Evolutionary conservation across 805 yeast genomes (phyloP), one percentile per base, ranked within the genome.

Genomic region (Saccharomyces mikatae): DNA sequence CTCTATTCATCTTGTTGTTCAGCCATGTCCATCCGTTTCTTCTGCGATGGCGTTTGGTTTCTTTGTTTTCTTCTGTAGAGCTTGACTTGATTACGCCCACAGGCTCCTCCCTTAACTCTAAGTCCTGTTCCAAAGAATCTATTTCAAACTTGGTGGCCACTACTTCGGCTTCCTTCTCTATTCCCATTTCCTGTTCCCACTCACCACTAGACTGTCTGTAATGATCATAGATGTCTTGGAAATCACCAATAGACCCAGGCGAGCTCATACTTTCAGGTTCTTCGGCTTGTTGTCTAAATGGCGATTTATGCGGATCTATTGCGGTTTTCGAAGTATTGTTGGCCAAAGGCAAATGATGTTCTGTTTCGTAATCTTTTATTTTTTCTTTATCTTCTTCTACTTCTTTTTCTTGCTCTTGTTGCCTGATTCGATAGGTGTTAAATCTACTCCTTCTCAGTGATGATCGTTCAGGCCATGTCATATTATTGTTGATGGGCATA

Each of bases 361-460:
- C 22, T 17, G 4, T 22, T 6, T 36, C 44, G 22, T 17, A 22
- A 10, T 36, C 17, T 36, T 36, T 36, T 8, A 17, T 36, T n/a
- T 17, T 24, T 8, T 36, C 44, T 4, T 9, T 9, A 17, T 10
- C 21, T 29, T 17, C 28, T 8, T 48, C 48, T 32, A 10, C 36
- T 4, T 41, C 46, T 8, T 46, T 21, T 32, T 46, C 24, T 51
- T 17, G 54, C 58, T 57, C 66, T 52, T 52, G 44, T 36, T 67
- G 60, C 51, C 72, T 74, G 64, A 74, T 70, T 58, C 79, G 71
- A 60, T 78, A 78, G 0, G 79, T 75, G 29, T 78, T 73, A 75
- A 80, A 76, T 59, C 76, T 70, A 54, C 77, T 73, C 62, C 81
- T 73, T 60, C 69, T 76, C 41, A 70, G 55, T 0, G 71, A 60